These are phyloP conservation scores for Citrullus mucosospermus DNA, from an alignment of 306 rosid genomes.

Conservation along the genomic window DNA sequence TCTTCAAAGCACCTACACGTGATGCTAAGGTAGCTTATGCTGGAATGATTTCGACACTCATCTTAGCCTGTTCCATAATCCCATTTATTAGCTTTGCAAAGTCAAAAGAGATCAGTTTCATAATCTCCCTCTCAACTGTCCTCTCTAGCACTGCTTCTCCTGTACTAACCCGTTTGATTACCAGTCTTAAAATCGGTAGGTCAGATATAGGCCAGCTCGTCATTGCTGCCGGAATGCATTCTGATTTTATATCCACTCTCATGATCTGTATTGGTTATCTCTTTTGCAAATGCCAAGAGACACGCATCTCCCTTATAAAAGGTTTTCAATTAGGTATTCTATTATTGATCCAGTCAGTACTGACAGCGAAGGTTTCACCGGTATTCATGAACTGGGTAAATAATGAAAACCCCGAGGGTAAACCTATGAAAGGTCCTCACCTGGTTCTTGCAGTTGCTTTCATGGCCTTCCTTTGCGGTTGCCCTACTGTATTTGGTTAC, in stretches of 20 bases:
- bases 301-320: neutral
- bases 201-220: constrained; percentile 87
- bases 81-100: constrained; percentile 29
- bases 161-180: constrained; percentile 60
- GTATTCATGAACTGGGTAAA: constrained; percentile 70
- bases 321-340: constrained; percentile 19
- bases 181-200: constrained; percentile 60
- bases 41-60: constrained; percentile 48
- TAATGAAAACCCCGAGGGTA: constrained; percentile 89
- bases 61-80: constrained; percentile 22
- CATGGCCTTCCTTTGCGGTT: constrained; percentile 46
- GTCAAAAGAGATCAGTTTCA: constrained; percentile 19
- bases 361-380: constrained; percentile 56
- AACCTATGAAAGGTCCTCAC: constrained; percentile 79
- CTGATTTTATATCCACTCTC: constrained; percentile 59
- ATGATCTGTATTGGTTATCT: constrained; percentile 51
- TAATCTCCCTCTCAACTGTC: constrained; percentile 38
- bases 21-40: constrained; percentile 69
- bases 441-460: constrained; percentile 68
- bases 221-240: constrained; percentile 73
- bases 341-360: constrained; percentile 28
- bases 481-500: constrained; percentile 43
- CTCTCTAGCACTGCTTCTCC: constrained; percentile 81
- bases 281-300: constrained; percentile 6
- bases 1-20: constrained; percentile 37